Evolutionary conservation across 495 filamentous ascomycete genomes (phyloP).

Genomic region (Lasiosphaeria hispida): DNA sequence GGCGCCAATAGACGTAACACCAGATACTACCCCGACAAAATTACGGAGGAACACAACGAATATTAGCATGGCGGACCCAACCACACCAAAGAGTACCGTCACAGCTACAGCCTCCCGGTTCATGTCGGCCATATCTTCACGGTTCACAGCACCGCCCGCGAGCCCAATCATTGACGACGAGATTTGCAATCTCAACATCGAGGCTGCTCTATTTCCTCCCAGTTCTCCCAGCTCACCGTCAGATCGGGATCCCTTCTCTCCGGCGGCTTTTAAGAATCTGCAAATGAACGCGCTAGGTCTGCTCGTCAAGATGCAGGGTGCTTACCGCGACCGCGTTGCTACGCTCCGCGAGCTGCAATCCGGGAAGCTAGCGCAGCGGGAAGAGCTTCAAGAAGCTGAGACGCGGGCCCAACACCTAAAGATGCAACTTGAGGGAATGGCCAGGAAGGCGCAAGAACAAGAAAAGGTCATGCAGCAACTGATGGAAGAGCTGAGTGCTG

Average conservation of each 20-base stretch:
- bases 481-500: slow-evolving; percentile 60
- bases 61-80: slow-evolving; percentile 10
- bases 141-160: slow-evolving; percentile 35
- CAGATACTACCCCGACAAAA: slow-evolving; percentile 34
- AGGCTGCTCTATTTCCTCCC: slow-evolving; percentile 54
- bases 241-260: slow-evolving; percentile 53
- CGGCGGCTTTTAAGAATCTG: slow-evolving; percentile 67
- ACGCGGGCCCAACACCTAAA: slow-evolving; percentile 64
- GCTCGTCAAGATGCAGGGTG: slow-evolving; percentile 62
- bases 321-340: slow-evolving; percentile 63
- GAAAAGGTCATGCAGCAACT: slow-evolving; percentile 62
- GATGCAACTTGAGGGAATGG: slow-evolving; percentile 74
- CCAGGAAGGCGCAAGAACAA: slow-evolving; percentile 62
- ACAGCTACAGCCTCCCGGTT: slow-evolving; percentile 38
- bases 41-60: slow-evolving; percentile 19
- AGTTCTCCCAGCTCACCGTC: slow-evolving; percentile 41
- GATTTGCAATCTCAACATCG: slow-evolving; percentile 62
- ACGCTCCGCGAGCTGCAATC: slow-evolving; percentile 58
- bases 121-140: slow-evolving; percentile 43
- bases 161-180: slow-evolving; percentile 50
- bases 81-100: slow-evolving; percentile 37
- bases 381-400: slow-evolving; percentile 75
- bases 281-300: slow-evolving; percentile 66
- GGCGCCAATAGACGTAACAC: slow-evolving; percentile 13
- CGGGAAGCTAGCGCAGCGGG: slow-evolving; percentile 62